A percentile compares a stretch with the other conserved stretches of the same genome.
These are phyloP conservation scores for Pythium coloratum DNA, from an alignment of 352 stramenopile genomes.

Conservation along the genomic window DNA sequence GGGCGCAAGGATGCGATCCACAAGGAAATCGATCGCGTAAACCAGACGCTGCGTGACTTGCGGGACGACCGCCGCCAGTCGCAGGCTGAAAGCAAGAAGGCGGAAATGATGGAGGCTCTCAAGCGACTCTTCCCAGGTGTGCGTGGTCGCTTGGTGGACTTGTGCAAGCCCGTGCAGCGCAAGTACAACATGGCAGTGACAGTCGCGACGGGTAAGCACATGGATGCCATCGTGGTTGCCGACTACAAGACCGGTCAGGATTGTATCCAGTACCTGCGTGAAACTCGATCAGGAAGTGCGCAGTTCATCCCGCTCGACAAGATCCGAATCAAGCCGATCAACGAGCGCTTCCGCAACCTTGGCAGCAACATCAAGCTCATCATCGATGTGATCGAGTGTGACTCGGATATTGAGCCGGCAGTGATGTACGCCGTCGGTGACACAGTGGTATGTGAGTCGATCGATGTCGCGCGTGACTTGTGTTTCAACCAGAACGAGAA, in stretches of 20 bases:
- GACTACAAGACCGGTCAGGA: slow-evolving; percentile 84
- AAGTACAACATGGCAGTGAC: slow-evolving; percentile 98
- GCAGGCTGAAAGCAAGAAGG: slow-evolving; percentile 86
- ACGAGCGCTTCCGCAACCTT: slow-evolving; percentile 93
- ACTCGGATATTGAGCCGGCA: slow-evolving; percentile 91
- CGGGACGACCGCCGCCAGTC: slow-evolving; percentile 92
- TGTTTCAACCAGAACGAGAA: slow-evolving; percentile 85
- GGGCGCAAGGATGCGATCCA: slow-evolving; percentile 64
- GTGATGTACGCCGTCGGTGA: slow-evolving; percentile 95
- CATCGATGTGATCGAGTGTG: slow-evolving; percentile 95
- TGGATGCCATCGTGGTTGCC: slow-evolving; percentile 90
- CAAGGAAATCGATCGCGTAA: slow-evolving; percentile 68
- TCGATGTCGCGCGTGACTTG: slow-evolving; percentile 91
- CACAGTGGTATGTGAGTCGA: slow-evolving; percentile 95
- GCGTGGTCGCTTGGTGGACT: slow-evolving; percentile 93
- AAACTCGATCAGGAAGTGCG: slow-evolving; percentile 92
- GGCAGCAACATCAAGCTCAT: slow-evolving; percentile 92
- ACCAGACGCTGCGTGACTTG: slow-evolving; percentile 89
- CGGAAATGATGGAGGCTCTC: slow-evolving; percentile 79
- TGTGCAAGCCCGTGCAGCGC: slow-evolving; percentile 95
- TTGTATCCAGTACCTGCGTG: slow-evolving; percentile 93
- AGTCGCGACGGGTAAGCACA: slow-evolving; percentile 97
- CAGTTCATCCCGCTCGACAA: slow-evolving; percentile 98
- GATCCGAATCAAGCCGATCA: slow-evolving; percentile 88
- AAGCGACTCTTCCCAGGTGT: slow-evolving; percentile 92